phyloP scores from a whole-genome alignment of 805 yeast genomes.

The Ogataea henricii region DNA sequence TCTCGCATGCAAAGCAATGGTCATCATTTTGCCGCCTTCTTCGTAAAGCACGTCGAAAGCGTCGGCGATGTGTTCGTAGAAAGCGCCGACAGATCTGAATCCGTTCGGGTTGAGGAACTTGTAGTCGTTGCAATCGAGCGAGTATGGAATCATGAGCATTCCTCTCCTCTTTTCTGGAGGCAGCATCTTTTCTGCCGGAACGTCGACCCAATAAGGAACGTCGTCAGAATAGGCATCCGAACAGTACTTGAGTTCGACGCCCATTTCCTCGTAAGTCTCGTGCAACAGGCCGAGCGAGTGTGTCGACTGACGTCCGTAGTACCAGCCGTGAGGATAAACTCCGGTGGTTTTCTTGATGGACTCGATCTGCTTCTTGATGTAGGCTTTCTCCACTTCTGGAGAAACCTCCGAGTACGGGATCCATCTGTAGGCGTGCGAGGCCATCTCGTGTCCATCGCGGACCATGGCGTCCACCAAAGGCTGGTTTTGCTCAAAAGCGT shows the following conservation, averaged over 20 bases:
- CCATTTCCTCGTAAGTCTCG: constrained; percentile 36
- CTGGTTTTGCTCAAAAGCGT: constrained; percentile 29
- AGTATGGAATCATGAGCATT: constrained; percentile 30
- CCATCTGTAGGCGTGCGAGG: constrained; percentile 44
- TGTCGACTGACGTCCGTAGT: constrained; percentile 37
- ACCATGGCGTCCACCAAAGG: constrained; percentile 38
- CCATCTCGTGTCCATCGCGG: constrained; percentile 42
- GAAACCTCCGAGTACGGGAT: constrained; percentile 31
- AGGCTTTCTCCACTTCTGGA: constrained; percentile 37
- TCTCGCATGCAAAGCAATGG: constrained; percentile 39
- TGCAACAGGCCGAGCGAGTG: constrained; percentile 36
- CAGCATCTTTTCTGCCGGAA: constrained; percentile 28
- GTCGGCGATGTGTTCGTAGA: constrained; percentile 31
- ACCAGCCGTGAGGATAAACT: constrained; percentile 39
- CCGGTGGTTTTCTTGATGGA: constrained; percentile 17
- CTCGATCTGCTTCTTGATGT: constrained; percentile 32
- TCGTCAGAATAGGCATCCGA: constrained; percentile 41
- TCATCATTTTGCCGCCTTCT: constrained; percentile 42
- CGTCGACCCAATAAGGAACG: constrained; percentile 34
- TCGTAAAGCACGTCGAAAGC: constrained; percentile 40
- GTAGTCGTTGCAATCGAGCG: constrained; percentile 30
- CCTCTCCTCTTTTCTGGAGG: constrained; percentile 28
- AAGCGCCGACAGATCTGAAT: constrained; percentile 27
- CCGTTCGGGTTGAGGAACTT: constrained; percentile 29
- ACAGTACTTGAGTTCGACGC: constrained; percentile 35